Conservation (phyloP, 2,329 filamentous ascomycete species). For the Diaporthe ilicicola region DNA sequence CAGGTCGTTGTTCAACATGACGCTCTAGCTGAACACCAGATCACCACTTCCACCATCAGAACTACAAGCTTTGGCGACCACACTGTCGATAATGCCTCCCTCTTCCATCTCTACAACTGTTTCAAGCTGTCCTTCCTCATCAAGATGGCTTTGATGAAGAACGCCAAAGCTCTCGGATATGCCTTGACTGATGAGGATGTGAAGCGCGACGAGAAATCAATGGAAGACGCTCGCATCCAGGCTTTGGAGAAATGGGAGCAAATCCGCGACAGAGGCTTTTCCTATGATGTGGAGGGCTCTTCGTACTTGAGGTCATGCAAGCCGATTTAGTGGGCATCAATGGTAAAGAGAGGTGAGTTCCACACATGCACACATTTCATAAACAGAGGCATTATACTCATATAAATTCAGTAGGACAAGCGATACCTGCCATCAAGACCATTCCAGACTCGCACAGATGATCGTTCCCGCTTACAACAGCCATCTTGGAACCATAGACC, state of each 20-base stretch:
- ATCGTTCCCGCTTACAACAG: too few species aligned
- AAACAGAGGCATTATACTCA: too few species aligned
- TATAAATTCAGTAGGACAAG: too few species aligned
- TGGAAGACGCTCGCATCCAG: neutral
- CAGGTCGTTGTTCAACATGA: neutral
- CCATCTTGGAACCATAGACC: too few species aligned
- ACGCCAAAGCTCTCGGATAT: neutral
- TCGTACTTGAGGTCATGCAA: neutral
- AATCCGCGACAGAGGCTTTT: neutral
- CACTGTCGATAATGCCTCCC: neutral
- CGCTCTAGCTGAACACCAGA: neutral
- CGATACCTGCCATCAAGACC: too few species aligned
- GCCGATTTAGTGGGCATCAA: neutral
- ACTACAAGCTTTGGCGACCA: neutral
- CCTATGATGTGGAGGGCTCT: neutral
- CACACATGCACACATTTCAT: too few species aligned
- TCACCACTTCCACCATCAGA: neutral
- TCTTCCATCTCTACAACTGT: neutral
- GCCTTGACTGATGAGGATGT: neutral
- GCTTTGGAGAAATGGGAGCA: neutral
- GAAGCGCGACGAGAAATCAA: neutral
- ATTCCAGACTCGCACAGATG: too few species aligned
- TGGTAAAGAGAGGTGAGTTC: neutral
- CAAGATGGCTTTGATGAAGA: neutral
- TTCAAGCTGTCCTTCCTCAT: neutral